Percentiles rank a stretch among this genome's conserved stretches.
phyloP scores from a whole-genome alignment of 345 rosid species.

The Murraya paniculata region DNA sequence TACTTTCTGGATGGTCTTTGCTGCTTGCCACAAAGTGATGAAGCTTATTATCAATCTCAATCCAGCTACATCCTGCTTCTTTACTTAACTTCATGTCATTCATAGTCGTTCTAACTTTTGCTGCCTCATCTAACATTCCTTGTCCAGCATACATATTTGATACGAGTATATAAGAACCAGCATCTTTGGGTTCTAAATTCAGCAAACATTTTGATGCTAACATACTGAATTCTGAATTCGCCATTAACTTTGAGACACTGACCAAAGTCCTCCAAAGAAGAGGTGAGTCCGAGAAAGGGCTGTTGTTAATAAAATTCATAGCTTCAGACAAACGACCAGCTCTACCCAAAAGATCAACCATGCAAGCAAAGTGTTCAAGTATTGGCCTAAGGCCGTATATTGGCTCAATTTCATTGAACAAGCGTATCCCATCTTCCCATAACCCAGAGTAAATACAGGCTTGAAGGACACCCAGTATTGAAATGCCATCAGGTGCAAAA shows the following conservation, averaged over 20 bases:
- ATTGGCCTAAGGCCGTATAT: conserved; percentile 17
- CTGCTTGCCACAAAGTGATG: conserved; percentile 29
- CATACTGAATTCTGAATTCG: conserved; percentile 17
- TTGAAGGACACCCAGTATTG: conserved; percentile 30
- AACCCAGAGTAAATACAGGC: conserved; percentile 33
- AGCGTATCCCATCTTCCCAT: conserved; percentile 24
- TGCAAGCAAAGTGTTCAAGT: conserved; percentile 34
- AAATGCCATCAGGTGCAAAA: conserved; percentile 22
- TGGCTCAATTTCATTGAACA: conserved; percentile 27
- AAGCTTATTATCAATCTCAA: conserved; percentile 30
- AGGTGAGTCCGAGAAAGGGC: conserved; percentile 23
- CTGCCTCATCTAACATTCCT: conserved; percentile 26
- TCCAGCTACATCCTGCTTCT: conserved; percentile 36
- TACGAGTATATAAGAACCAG: conserved; percentile 31
- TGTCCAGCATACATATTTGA: conserved; percentile 28
- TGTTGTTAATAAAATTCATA: conserved; percentile 21
- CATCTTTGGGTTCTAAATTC: conserved; percentile 30
- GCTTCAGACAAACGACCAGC: conserved; percentile 26
- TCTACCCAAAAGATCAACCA: conserved; percentile 35
- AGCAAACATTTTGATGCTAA: conserved; percentile 30
- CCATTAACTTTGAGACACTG: conserved; percentile 21
- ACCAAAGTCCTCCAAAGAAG: conserved; percentile 35
- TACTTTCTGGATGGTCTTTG: conserved; percentile 27
- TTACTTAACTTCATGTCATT: conserved; percentile 29
- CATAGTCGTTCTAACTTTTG: conserved; percentile 28